Percentiles rank a stretch among this genome's conserved stretches.
These are phyloP conservation scores for Dactylellina leptospora DNA, from an alignment of 2,329 filamentous ascomycete genomes.

Conservation along the genomic window DNA sequence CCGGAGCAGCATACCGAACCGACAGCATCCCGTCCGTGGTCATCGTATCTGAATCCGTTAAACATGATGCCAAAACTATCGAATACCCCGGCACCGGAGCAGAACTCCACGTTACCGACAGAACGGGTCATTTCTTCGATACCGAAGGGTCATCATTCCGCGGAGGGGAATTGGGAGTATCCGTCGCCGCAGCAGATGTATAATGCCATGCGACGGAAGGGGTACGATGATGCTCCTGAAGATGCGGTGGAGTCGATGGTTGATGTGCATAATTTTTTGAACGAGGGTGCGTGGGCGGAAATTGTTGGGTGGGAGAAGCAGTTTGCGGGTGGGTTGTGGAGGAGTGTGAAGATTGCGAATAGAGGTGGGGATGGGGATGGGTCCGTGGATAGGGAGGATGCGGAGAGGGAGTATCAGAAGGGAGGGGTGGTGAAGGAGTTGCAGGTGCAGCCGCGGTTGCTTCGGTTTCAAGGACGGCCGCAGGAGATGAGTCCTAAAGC, in stretches of 20 bases:
- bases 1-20: slow-evolving; percentile 56
- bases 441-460: slow-evolving; percentile 72
- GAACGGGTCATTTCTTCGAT: slow-evolving; percentile 87
- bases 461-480: slow-evolving; percentile 88
- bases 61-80: slow-evolving; percentile 95
- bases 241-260: slow-evolving; percentile 98
- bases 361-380: slow-evolving; percentile 70
- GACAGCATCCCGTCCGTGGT: slow-evolving; percentile 63
- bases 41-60: slow-evolving; percentile 76
- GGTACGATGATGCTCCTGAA: slow-evolving; percentile 90
- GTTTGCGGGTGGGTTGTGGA: slow-evolving; percentile 76
- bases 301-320: slow-evolving; percentile 92
- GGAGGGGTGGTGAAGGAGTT: slow-evolving; percentile 57
- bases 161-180: slow-evolving; percentile 90
- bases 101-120: slow-evolving; percentile 77
- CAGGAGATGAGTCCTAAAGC: slow-evolving; percentile 92
- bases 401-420: slow-evolving; percentile 60
- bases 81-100: slow-evolving; percentile 77
- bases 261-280: slow-evolving; percentile 95
- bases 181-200: slow-evolving; percentile 99
- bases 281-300: slow-evolving; percentile 96
- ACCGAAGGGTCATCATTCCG: slow-evolving; percentile 74
- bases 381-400: slow-evolving; percentile 65
- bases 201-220: slow-evolving; percentile 94
- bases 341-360: slow-evolving; percentile 77